Evolutionary conservation across 805 yeast genomes (phyloP), one percentile per base, ranked within the genome.

Genomic region (Kuraishia piskuri): DNA sequence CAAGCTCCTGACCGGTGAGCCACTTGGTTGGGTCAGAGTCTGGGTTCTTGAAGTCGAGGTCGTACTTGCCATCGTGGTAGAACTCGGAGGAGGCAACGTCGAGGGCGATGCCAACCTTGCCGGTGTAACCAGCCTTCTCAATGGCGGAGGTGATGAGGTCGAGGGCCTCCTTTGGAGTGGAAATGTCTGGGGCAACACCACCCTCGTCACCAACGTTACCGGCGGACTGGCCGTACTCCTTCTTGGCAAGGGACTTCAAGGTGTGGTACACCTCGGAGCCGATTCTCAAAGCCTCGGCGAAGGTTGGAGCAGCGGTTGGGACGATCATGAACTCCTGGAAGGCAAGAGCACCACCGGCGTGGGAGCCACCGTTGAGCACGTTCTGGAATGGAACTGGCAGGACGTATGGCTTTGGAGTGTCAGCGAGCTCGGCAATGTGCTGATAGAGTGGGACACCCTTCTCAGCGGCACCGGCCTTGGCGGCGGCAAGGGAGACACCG

Each of bases 181-280:
- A 82, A 64, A 94, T 85, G 76, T 90, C 89, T 76, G 99, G 99
- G 68, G 99, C 99, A 80, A 92, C 97, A 85, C 99, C 99, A 87
- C 99, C 99, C 83, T 92, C 99, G 77, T 92, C 99, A 84, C 99
- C 99, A 72, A 92, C 99, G 80, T 92, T 92, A 79, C 97, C 98
- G 68, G 99, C 99, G 59, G 96, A 86, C 71, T 89, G 86, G 72
- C 99, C 99, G 86, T 92, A 94, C 74, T 78, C 81, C 85, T 89
- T 86, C 84, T 89, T 88, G 75, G 98, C 86, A 68, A 88, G 78
- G 61, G 91, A 76, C 83, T 94, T 94, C 76, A 92, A 84, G 78
- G 82, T 80, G 85, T 92, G 98, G 94, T 92, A 92, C 65, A 91
- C 97, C 82, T 92, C 99, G 59, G 96, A 74, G 74, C 98, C 98